These are phyloP conservation scores for Botrytis hyacinthi DNA, from an alignment of 2,329 filamentous ascomycete genomes.

Conservation along the genomic window DNA sequence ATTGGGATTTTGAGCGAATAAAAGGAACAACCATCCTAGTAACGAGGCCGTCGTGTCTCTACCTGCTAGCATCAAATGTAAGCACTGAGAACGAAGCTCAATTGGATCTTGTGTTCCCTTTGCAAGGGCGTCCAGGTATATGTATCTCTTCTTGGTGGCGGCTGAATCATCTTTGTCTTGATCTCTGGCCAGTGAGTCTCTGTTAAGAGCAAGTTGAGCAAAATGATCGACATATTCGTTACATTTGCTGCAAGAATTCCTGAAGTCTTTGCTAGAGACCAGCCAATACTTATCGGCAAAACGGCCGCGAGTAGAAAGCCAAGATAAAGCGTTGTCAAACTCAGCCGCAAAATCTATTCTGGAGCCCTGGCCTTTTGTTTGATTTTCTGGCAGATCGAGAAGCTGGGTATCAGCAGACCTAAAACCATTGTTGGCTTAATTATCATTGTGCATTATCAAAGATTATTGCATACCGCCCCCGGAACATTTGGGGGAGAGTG, in stretches of 20 bases:
- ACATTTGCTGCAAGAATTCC: slow-evolving; percentile 29
- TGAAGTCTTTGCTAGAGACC: slow-evolving; percentile 37
- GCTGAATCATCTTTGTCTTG: slow-evolving; percentile 34
- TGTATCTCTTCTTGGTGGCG: slow-evolving; percentile 46
- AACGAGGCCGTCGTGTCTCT: slow-evolving; percentile 44
- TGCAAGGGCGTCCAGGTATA: slow-evolving; percentile 46
- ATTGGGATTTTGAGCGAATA: slow-evolving; percentile 31
- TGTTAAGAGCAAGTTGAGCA: slow-evolving; percentile 32
- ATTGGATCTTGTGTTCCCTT: slow-evolving; percentile 46
- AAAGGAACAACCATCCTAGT: slow-evolving; percentile 38
- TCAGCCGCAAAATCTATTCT: background rate
- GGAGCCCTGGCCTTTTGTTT: no score
- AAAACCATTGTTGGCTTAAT: background rate
- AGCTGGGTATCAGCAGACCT: slow-evolving; percentile 1
- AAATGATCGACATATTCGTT: slow-evolving; percentile 49
- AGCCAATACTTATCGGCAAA: slow-evolving; percentile 28
- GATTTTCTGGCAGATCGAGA: background rate
- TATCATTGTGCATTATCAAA: background rate
- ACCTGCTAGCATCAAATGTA: slow-evolving; percentile 41
- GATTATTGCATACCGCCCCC: background rate
- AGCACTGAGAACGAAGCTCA: slow-evolving; percentile 46
- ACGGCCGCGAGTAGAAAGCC: background rate
- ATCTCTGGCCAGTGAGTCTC: slow-evolving; percentile 28
- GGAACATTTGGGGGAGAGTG: background rate
- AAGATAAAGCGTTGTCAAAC: slow-evolving; percentile 7